Evolutionary conservation across 768 basidiomycete genomes (phyloP), one percentile per base, ranked within the genome.

Genomic region (Rhodosporidiobolus odoratus): DNA sequence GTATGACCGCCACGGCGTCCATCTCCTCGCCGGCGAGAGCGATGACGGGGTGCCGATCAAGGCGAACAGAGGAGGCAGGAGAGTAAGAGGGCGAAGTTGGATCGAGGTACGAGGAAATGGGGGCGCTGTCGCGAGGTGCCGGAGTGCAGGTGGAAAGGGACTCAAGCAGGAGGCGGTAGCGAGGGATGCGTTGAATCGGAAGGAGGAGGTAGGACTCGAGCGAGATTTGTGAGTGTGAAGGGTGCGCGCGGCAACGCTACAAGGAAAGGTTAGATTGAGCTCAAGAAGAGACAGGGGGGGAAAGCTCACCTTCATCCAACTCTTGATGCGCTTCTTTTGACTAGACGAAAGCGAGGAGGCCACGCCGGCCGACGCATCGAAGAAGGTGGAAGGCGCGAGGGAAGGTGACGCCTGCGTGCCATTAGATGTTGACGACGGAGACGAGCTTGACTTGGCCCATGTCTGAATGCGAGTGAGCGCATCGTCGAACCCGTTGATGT

Each of bases 401-500:
- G n/a, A n/a, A 75, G 0, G 65, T 30, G 5, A 57, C 47, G 40
- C n/a, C n/a, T n/a, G n/a, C n/a, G n/a, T n/a, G n/a, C 69, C 71
- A 3, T 53, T 54, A 37, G 75, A 63, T 12, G 73, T 78, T 30
- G 56, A 35, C 17, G 61, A 62, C 3, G 58, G 45, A 4, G 30
- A 54, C 7, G 56, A 37, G 30, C 81, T 78, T 4, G 81, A 52
- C 40, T 63, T 58, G 19, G 69, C 84, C 96, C 96, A 99, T 61
- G 86, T 84, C 79, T 88, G 90, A 76, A 97, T 86, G 58, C 93
- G 87, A 71, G 90, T 86, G 17, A 94, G 85, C 3, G 92, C 90
- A 78, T 88, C 91, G 79, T 98, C 94, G 79, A 97, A 98, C 79
- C 95, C 94, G 80, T 98, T 97, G 84, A 95, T 95, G 79, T 97